Base-by-base conservation (phyloP, 495 filamentous ascomycete genomes). In the Pseudoneurospora amorphoporcata region DNA sequence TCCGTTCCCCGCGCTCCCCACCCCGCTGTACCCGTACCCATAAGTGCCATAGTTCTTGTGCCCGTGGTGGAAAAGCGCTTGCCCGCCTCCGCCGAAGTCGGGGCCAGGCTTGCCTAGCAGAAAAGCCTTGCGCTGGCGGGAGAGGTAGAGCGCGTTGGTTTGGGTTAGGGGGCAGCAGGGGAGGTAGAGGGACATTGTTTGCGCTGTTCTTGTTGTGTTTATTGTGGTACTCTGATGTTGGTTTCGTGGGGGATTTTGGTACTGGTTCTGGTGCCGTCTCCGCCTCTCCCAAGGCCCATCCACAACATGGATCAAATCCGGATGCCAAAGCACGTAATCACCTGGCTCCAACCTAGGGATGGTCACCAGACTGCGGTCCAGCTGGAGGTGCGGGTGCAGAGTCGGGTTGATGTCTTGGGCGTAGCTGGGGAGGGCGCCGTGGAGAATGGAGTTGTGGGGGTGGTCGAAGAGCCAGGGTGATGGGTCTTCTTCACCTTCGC, bases 291-390 rank as follows among this genome's bases (percentile, higher is more conserved):
- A 38, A 72, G 47, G 12, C 3, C 69, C 19, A 40, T 79, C 71
- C 47, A 77, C 72, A 45, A 76, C 73, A 75, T 84, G 78, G 17
- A 83, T 77, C 9, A 78, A 75, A 43, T 91, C 94, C 72, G 93
- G 95, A 79, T 97, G 94, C 94, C 94, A 97, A 19, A 90, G 87
- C 5, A 97, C 92, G 79, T 92, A 97, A 80, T 97, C 94, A 9
- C 94, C 94, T 2, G 94, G 92, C 39, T 87, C 83, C 45, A 97
- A 89, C 12, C 81, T 79, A 0, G 94, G 94, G 3, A 95, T 83
- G 42, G 90, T 86, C 4, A 94, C 87, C 88, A 97, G 93, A 9
- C 89, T 90, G 19, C 82, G 79, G 17, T 85, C 77, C 1, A 97
- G 86, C 10, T 90, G 81, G 9, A 97, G 86, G 72, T 97, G 91